Conservation (phyloP, 768 basidiomycete species). For the Boletus reticulatus region DNA sequence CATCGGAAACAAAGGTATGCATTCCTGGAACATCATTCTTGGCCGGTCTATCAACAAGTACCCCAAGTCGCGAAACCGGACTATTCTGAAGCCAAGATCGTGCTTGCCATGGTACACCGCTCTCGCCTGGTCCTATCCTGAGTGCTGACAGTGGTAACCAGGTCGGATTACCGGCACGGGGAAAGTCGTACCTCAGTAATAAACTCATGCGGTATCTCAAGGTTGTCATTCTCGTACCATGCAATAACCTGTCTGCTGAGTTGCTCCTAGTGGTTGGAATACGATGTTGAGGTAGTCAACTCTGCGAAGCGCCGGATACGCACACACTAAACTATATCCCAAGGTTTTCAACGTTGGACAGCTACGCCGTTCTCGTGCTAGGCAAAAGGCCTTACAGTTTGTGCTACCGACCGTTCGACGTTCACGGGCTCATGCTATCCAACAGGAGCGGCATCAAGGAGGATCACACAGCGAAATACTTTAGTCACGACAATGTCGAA, state of each 20-base stretch:
- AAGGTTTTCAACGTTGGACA: constrained; percentile 99
- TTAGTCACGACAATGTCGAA: constrained; percentile 80
- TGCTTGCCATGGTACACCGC: constrained; percentile 83
- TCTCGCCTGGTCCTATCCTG: not conserved
- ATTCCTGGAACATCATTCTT: constrained; percentile 1
- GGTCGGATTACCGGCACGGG: constrained; percentile 97
- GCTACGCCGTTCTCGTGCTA: constrained; percentile 82
- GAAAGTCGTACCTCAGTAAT: constrained; percentile 98
- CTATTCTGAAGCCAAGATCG: constrained; percentile 98
- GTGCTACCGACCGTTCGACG: constrained; percentile 9
- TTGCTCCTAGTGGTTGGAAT: constrained; percentile 89
- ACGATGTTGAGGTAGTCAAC: constrained; percentile 79
- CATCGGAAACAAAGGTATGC: constrained; percentile 81
- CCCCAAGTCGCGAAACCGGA: constrained; percentile 88
- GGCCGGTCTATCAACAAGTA: not conserved
- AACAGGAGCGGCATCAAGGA: constrained; percentile 78
- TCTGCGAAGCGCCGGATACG: not conserved
- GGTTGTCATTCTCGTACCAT: constrained; percentile 41
- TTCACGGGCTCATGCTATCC: constrained; percentile 3
- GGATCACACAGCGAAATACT: constrained; percentile 89
- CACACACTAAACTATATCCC: not conserved
- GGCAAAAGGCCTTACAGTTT: constrained; percentile 72
- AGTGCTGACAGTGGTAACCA: constrained; percentile 27
- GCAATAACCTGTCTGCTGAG: constrained; percentile 5
- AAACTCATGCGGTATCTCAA: constrained; percentile 96